Base-by-base conservation (phyloP, 371 early-diverging fungal genomes). In the Fennellomyces sp. region DNA sequence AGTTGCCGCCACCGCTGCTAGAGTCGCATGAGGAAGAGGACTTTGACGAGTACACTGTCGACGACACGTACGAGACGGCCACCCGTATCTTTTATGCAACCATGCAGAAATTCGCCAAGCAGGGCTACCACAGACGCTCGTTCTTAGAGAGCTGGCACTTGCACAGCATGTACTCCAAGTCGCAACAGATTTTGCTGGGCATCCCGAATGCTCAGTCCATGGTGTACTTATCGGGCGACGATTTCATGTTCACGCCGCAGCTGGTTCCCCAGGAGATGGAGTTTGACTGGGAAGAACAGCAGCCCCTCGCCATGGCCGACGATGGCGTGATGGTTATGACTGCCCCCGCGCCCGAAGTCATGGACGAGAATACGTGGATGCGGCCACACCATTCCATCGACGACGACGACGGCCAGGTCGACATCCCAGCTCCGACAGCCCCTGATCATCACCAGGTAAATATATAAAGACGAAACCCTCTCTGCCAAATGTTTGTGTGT, bases 111-210 rank as follows among this genome's bases (percentile, higher is more conserved):
- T 76, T 80, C 29, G 62, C 73, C 6, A 63, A 61, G 25, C 55
- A 31, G 13, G 35, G 39, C 71, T 73, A 58, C 49, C 47, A 41
- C 65, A 59, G 61, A 62, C 69, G 50, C 60, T 64, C 73, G 15
- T 80, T 80, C 53, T 45, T 72, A 30, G 75, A 76, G 45, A 76
- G 64, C 29, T 75, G 70, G 76, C 68, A 67, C 38, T 38, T 80
- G 13, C 80, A 80, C 58, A 76, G 66, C 59, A 80, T 80, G 54
- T 80, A 80, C 42, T 70, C 73, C 63, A 80, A 80, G 66, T 74
- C 80, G 50, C 80, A 80, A 39, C 75, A 76, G 63, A 75, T 68
- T 39, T 19, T 80, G 29, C 45, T 80, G 15, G 80, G 80, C 0
- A 65, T 80, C 36, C 47, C 65, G 8, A 52, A 72, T 33, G 65